Evolutionary conservation across 2,329 filamentous ascomycete genomes (phyloP).

Genomic region (Xylariaceae sp.): DNA sequence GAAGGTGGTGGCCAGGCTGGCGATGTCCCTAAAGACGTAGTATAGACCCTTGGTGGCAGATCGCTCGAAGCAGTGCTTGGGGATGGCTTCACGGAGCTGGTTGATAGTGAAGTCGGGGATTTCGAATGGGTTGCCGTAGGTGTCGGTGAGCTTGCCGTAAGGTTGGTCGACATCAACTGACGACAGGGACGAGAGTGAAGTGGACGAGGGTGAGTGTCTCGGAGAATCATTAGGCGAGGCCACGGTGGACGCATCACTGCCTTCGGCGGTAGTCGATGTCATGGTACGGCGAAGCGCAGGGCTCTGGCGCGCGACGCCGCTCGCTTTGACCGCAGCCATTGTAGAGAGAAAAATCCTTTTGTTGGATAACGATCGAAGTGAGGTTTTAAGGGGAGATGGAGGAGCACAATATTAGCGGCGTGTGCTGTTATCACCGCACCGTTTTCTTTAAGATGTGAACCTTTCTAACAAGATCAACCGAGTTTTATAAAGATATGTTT

Average conservation of each 20-base stretch:
- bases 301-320: conserved; percentile 40
- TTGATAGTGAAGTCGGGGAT: conserved; percentile 96
- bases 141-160: conserved; percentile 72
- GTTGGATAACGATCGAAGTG: too few species aligned
- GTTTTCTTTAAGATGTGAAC: too few species aligned
- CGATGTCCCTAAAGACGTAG: conserved; percentile 82
- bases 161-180: conserved; percentile 52
- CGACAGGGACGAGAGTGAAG: conserved; percentile 85
- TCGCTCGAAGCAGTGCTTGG: conserved; percentile 93
- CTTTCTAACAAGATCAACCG: too few species aligned
- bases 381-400: too few species aligned
- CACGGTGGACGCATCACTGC: conserved; percentile 51
- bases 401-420: too few species aligned
- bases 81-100: conserved; percentile 93
- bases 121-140: conserved; percentile 91
- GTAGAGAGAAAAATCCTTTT: too few species aligned
- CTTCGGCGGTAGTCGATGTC: conserved; percentile 43
- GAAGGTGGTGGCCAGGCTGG: conserved; percentile 71
- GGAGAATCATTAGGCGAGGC: conserved; percentile 59
- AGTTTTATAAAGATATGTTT: too few species aligned
- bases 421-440: too few species aligned
- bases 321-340: conserved; percentile 46
- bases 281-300: conserved; percentile 46
- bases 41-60: conserved; percentile 69
- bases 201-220: conserved; percentile 68